These are phyloP conservation scores for Leishmania braziliensis DNA, from an alignment of 208 protist species.

Conservation along the genomic window DNA sequence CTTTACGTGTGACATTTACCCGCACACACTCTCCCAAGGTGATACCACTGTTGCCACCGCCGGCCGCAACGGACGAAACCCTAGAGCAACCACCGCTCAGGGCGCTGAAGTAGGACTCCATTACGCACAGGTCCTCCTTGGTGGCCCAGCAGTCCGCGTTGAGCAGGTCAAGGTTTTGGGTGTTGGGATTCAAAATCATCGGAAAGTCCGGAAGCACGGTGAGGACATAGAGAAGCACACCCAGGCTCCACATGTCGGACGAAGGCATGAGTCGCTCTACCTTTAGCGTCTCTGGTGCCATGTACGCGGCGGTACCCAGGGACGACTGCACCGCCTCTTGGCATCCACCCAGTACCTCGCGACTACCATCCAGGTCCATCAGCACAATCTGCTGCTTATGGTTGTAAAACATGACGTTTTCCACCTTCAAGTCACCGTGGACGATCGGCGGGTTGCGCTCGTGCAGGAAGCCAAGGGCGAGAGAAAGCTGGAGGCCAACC, in stretches of 20 bases:
- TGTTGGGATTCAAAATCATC: constrained; percentile 65
- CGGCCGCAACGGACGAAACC: not conserved
- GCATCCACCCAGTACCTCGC: constrained; percentile 43
- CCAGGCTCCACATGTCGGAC: constrained; percentile 84
- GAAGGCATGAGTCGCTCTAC: constrained; percentile 61
- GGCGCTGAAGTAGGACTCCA: constrained; percentile 40
- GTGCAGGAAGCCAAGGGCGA: constrained; percentile 67
- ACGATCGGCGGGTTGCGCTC: constrained; percentile 78
- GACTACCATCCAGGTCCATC: constrained; percentile 74
- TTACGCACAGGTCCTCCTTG: constrained; percentile 38
- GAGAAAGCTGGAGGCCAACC: constrained; percentile 59
- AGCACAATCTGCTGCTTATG: constrained; percentile 61
- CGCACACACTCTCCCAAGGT: constrained; percentile 52
- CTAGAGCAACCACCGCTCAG: constrained; percentile 14
- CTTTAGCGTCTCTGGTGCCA: constrained; percentile 77
- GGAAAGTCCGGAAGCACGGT: constrained; percentile 77
- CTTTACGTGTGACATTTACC: constrained; percentile 36
- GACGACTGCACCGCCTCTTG: constrained; percentile 33
- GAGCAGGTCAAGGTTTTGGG: constrained; percentile 48
- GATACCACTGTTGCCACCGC: constrained; percentile 19
- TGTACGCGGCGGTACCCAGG: constrained; percentile 65
- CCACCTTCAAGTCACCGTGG: constrained; percentile 82
- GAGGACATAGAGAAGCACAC: constrained; percentile 80
- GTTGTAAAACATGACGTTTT: constrained; percentile 79
- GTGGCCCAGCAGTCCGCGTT: constrained; percentile 68